Evolutionary conservation across 768 basidiomycete species (phyloP).

Genomic region (Hericium erinaceus): DNA sequence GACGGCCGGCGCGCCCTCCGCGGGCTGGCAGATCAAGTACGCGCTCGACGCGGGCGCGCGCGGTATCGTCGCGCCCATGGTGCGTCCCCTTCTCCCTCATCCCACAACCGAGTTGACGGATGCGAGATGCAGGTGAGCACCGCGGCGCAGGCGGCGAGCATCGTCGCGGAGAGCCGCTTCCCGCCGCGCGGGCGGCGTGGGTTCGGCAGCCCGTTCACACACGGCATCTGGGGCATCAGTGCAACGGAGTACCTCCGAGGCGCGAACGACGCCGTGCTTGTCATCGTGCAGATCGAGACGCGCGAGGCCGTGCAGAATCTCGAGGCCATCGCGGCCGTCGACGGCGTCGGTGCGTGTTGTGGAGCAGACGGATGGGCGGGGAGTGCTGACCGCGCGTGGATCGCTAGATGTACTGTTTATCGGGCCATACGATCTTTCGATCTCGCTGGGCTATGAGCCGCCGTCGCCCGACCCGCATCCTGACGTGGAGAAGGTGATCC

Average conservation of each 20-base stretch:
- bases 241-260: conserved; percentile 39
- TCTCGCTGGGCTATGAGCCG: conserved; percentile 47
- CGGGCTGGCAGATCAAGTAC: conserved; percentile 65
- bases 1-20: conserved; percentile 37
- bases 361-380: no score
- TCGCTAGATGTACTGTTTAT: conserved; percentile 45
- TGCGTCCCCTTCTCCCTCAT: conserved; percentile 18
- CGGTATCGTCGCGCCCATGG: conserved; percentile 62
- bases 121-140: conserved; percentile 39
- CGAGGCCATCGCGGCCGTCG: conserved; percentile 29
- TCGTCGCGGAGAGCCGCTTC: conserved; percentile 50
- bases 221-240: conserved; percentile 45
- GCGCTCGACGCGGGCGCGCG: conserved; percentile 60
- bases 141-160: conserved; percentile 43
- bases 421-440: conserved; percentile 61
- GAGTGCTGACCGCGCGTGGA: not conserved
- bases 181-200: conserved; percentile 56
- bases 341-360: conserved; percentile 30
- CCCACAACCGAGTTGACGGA: not conserved
- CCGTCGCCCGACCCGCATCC: conserved; percentile 60
- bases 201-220: conserved; percentile 57
- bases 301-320: conserved; percentile 30
- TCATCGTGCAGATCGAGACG: conserved; percentile 36
- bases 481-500: conserved; percentile 51
- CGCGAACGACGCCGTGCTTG: conserved; percentile 32